Base-by-base conservation (phyloP, 108 stramenopile species). In the Discostella pseudostelligera region DNA sequence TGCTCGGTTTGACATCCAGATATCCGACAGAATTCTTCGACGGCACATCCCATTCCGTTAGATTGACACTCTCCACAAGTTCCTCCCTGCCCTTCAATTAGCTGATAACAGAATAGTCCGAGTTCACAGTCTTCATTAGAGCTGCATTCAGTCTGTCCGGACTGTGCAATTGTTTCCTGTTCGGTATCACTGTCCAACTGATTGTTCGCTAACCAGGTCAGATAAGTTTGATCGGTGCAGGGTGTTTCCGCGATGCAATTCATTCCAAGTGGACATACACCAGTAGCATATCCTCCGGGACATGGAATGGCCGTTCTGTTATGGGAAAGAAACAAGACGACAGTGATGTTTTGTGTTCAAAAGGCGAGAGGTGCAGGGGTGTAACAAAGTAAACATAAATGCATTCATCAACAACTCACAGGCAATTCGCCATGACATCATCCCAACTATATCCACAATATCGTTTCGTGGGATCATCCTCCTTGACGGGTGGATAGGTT, bases 371-470 rank as follows among this genome's bases (percentile, higher is more conserved):
- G 12, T n/a, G n/a, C n/a, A n/a, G n/a, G n/a, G n/a, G n/a, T n/a
- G n/a, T n/a, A n/a, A n/a, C n/a, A n/a, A n/a, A n/a, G n/a, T n/a
- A 43, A 11, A 43, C 4, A 2, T 8, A 43, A 43, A 43, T 12
- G 42, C 42, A 43, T n/a, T 8, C 42, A 2, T n/a, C n/a, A 43
- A 43, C 12, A 7, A 54, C 53, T 54, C 45, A 57, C 43, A 72
- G 20, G 24, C 70, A 72, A 21, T 72, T 72, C 39, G 56, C 62
- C 16, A 61, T 72, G 13, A 72, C 70, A 57, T 72, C 45, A 1
- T 42, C 35, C 70, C 70, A 72, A 40, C 57, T 25, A 13, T 32
- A 28, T 2, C 70, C 70, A 43, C 70, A 72, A 28, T 22, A 72
- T 57, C 70, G 26, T 45, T 56, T 64, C 8, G 51, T 17, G 1